Evolutionary conservation across 1,284 basidiomycete species (phyloP).

Genomic region (Leccinum fallax): DNA sequence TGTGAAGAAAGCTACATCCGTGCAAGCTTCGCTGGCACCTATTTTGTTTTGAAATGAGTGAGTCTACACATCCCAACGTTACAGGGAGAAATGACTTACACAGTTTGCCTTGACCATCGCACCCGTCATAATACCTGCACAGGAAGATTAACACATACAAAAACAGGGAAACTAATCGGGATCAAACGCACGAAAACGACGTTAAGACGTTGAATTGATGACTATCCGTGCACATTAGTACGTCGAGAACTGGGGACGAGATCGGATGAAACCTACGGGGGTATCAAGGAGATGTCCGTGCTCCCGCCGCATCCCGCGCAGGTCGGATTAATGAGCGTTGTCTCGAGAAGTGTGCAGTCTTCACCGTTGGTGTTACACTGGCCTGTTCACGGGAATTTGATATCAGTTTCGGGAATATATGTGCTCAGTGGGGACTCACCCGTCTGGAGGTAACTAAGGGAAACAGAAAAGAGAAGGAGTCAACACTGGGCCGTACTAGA

Average conservation of each 20-base stretch:
- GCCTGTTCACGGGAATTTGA: constrained; percentile 19
- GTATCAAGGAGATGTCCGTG: constrained; percentile 48
- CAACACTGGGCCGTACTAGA: neutral
- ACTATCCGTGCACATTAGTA: constrained; percentile 13
- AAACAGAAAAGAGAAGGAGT: neutral
- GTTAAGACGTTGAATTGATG: constrained; percentile 27
- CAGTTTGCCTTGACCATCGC: constrained; percentile 24
- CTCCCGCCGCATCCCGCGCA: constrained; percentile 44
- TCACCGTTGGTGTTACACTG: constrained; percentile 46
- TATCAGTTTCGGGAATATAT: neutral
- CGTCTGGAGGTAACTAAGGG: constrained; percentile 32
- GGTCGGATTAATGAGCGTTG: constrained; percentile 44
- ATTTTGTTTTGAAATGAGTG: neutral
- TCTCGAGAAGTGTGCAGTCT: constrained; percentile 44
- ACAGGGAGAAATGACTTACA: constrained; percentile 18
- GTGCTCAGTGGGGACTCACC: constrained; percentile 20
- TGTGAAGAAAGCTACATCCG: constrained; percentile 40
- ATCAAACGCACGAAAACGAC: constrained; percentile 32
- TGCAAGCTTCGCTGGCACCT: constrained; percentile 29
- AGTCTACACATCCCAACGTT: neutral
- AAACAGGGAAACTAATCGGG: neutral
- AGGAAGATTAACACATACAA: constrained; percentile 8
- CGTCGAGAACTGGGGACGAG: neutral
- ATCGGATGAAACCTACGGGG: constrained; percentile 36
- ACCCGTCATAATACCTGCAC: constrained; percentile 27